These are phyloP conservation scores for Scytalidium lignicola DNA, from an alignment of 2,329 filamentous ascomycete genomes.

Conservation along the genomic window DNA sequence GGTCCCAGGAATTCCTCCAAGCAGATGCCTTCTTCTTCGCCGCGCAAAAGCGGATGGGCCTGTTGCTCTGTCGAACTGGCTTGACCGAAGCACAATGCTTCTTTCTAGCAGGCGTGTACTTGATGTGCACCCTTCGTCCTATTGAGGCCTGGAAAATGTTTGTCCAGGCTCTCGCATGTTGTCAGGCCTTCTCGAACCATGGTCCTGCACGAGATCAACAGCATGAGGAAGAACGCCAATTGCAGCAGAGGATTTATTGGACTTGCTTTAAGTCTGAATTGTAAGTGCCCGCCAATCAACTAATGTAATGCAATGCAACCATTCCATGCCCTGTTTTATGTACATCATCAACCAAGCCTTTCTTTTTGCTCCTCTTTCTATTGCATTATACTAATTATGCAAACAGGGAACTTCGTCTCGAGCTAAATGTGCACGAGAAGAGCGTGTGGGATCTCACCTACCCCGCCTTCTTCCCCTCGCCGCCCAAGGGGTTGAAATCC, in stretches of 20 bases:
- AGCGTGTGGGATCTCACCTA: slow-evolving; percentile 11
- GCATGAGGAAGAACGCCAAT: slow-evolving; percentile 30
- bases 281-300: slow-evolving; percentile 37
- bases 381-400: no score
- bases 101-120: slow-evolving; percentile 44
- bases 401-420: slow-evolving; percentile 33
- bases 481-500: slow-evolving; percentile 17
- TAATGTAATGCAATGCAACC: background rate
- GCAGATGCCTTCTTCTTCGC: slow-evolving; percentile 35
- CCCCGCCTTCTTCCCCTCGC: slow-evolving; percentile 28
- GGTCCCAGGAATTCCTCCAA: slow-evolving; percentile 11
- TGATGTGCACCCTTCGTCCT: slow-evolving; percentile 43
- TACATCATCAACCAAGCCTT: no score
- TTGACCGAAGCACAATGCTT: slow-evolving; percentile 45
- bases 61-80: slow-evolving; percentile 34
- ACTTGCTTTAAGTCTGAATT: slow-evolving; percentile 51
- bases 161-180: slow-evolving; percentile 43
- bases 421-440: slow-evolving; percentile 39
- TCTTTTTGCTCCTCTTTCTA: no score
- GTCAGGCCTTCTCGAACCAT: slow-evolving; percentile 30
- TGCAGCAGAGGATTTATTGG: slow-evolving; percentile 46
- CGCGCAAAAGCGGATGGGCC: slow-evolving; percentile 43
- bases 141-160: slow-evolving; percentile 48
- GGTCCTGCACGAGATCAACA: background rate
- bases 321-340: no score